Evolutionary conservation across 2,329 filamentous ascomycete genomes (phyloP).

Genomic region (Chrysosporium queenslandicum): DNA sequence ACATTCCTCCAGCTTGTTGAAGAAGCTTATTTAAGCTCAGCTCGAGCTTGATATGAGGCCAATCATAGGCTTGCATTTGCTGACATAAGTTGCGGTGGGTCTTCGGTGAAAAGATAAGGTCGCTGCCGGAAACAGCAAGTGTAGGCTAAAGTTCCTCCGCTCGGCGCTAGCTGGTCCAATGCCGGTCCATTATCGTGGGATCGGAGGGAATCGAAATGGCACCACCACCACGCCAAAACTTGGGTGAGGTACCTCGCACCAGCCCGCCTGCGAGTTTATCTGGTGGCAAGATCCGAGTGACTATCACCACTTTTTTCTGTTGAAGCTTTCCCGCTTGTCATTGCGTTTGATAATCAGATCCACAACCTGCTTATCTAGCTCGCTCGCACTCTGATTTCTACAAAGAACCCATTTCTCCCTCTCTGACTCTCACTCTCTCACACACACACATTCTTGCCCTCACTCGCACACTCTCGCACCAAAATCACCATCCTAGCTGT

Average conservation of each 20-base stretch:
- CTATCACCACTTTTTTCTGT: not conserved
- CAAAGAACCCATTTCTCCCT: not conserved
- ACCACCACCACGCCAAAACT: too few species aligned
- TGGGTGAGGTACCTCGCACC: too few species aligned
- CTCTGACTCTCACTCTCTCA: not conserved
- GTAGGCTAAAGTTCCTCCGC: constrained; percentile 5
- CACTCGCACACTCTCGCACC: not conserved
- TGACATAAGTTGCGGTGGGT: too few species aligned
- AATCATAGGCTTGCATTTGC: not conserved
- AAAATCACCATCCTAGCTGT: not conserved
- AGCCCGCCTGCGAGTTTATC: too few species aligned
- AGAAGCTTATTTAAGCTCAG: constrained; percentile 7
- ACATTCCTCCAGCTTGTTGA: not conserved
- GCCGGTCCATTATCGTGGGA: constrained; percentile 4
- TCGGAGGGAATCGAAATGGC: not conserved
- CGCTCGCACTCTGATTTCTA: not conserved
- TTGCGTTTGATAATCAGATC: constrained; percentile 10
- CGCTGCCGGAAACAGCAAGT: not conserved
- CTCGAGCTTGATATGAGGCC: not conserved
- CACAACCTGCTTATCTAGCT: constrained; percentile 2
- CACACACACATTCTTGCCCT: not conserved
- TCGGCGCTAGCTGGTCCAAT: not conserved
- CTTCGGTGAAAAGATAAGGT: constrained; percentile 7
- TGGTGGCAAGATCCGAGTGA: too few species aligned
- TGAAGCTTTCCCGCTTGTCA: not conserved